phyloP scores from a whole-genome alignment of 345 rosid species.

The Citrus maxima region DNA sequence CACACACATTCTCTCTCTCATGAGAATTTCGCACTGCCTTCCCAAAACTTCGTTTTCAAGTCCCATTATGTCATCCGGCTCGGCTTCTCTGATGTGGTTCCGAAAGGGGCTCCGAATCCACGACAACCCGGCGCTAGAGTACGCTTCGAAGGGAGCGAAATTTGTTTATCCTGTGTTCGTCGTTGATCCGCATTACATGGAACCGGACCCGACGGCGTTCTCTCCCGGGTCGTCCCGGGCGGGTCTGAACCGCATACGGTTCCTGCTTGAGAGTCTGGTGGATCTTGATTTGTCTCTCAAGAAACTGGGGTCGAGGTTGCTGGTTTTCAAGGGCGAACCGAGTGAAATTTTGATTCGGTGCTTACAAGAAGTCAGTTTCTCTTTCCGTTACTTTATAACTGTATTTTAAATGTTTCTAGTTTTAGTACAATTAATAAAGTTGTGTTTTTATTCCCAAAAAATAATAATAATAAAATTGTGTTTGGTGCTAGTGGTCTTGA shows the following conservation, averaged over 20 bases:
- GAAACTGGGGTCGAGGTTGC: slow-evolving; percentile 61
- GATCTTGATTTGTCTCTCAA: slow-evolving; percentile 63
- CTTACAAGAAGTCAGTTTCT: slow-evolving; percentile 58
- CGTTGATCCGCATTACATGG: slow-evolving; percentile 87
- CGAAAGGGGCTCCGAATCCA: slow-evolving; percentile 90
- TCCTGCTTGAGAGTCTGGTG: slow-evolving; percentile 70
- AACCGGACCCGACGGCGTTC: slow-evolving; percentile 56
- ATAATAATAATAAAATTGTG: too few species aligned
- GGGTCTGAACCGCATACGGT: slow-evolving; percentile 75
- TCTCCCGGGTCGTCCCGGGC: slow-evolving; percentile 75
- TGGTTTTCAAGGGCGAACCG: slow-evolving; percentile 66
- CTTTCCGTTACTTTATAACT: not conserved
- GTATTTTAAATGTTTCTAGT: not conserved
- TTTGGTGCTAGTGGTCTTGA: not conserved
- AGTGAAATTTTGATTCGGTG: slow-evolving; percentile 61
- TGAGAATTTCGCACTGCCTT: slow-evolving; percentile 15
- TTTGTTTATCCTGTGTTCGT: slow-evolving; percentile 76
- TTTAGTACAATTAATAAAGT: not conserved
- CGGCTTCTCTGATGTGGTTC: slow-evolving; percentile 84
- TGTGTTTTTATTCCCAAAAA: too few species aligned
- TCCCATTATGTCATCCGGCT: slow-evolving; percentile 41
- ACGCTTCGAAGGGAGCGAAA: slow-evolving; percentile 47
- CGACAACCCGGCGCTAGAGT: slow-evolving; percentile 85
- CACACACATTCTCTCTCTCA: not conserved
- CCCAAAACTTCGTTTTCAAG: not conserved